Evolutionary conservation across 768 basidiomycete species (phyloP).

Genomic region (Mrakia blollopis): DNA sequence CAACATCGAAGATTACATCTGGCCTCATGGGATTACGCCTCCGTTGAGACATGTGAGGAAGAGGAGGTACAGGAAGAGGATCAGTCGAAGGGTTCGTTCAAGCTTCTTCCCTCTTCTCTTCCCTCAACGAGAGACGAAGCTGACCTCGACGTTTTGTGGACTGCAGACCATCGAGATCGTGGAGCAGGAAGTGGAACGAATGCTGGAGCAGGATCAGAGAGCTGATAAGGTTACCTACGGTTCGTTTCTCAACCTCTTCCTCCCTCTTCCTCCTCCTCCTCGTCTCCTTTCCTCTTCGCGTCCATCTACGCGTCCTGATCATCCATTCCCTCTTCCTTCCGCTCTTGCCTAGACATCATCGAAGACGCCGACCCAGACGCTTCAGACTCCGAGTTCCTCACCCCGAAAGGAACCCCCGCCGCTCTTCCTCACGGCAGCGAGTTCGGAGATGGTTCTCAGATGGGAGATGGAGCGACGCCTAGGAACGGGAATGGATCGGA

Average conservation of each 20-base stretch:
- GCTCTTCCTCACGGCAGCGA: background rate
- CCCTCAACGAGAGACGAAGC: no score
- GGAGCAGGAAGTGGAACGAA: conserved; percentile 83
- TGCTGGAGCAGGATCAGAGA: conserved; percentile 71
- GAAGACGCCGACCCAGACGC: conserved; percentile 88
- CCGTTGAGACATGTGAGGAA: conserved; percentile 86
- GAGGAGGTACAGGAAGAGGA: conserved; percentile 82
- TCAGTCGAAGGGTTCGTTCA: conserved; percentile 62
- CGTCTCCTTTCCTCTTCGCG: conserved; percentile 11
- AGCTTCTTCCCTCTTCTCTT: background rate
- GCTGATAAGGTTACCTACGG: conserved; percentile 75
- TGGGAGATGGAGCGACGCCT: conserved; percentile 28
- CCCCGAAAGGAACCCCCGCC: conserved; percentile 4
- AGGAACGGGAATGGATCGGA: conserved; percentile 49
- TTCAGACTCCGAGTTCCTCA: conserved; percentile 72
- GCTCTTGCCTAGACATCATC: conserved; percentile 59
- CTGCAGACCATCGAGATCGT: conserved; percentile 85
- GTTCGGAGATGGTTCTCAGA: conserved; percentile 17
- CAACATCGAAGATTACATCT: conserved; percentile 92
- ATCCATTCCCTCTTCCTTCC: background rate
- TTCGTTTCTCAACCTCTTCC: conserved; percentile 37
- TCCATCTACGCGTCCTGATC: background rate
- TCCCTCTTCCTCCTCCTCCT: conserved; percentile 15
- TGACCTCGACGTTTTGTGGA: background rate
- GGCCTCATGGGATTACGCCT: conserved; percentile 93